phyloP scores from a whole-genome alignment of 2,329 filamentous ascomycete species.

The Cladosporium cucumerinum region DNA sequence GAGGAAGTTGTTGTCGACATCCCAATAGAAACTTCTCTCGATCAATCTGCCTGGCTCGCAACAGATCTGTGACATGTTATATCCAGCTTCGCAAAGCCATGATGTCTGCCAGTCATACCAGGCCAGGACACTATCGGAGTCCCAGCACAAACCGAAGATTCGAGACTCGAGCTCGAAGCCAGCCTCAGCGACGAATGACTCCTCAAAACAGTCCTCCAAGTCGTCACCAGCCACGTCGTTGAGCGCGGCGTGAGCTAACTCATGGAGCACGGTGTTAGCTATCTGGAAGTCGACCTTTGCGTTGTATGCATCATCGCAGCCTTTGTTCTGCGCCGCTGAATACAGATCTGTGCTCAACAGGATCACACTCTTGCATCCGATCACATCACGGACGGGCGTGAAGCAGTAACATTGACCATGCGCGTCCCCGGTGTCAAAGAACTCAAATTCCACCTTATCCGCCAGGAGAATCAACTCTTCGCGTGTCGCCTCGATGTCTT shows the following conservation, averaged over 20 bases:
- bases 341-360: neutral
- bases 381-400: neutral
- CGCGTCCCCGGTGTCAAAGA: neutral
- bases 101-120: neutral
- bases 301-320: neutral
- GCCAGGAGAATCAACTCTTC: neutral
- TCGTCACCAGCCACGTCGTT: neutral
- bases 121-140: neutral
- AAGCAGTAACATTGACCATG: neutral
- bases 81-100: neutral
- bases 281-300: neutral
- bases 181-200: neutral
- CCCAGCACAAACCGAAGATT: neutral
- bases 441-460: neutral
- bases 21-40: neutral
- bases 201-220: neutral
- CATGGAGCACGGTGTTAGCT: neutral
- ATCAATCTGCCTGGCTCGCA: neutral
- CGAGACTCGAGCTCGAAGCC: constrained; percentile 2
- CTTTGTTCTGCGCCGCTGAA: neutral
- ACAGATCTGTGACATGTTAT: neutral
- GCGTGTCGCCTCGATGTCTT: neutral
- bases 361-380: neutral
- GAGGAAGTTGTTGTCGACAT: neutral
- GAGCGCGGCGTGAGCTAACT: neutral